Evolutionary conservation across 805 yeast species (phyloP), one percentile per base, ranked within the genome.

Genomic region (Myxozyma sirexii): DNA sequence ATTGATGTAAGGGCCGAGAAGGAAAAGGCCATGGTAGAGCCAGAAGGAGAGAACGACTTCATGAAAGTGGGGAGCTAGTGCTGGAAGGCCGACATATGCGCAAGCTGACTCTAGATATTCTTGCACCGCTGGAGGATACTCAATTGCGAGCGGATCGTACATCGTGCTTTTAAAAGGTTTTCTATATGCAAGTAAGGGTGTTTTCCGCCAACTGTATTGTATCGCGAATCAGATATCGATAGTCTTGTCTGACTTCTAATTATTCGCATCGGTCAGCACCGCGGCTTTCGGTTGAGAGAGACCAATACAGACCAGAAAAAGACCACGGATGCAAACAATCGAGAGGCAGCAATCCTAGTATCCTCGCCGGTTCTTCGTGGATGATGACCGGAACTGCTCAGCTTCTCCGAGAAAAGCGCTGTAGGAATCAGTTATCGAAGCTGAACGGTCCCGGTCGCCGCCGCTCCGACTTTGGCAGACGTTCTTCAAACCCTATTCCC

Each of bases 11-110:
- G 76, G 78, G 60, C 86, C 80, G 1, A 81, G 56, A 8, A 74
- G 64, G 73, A 84, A 85, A 21, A 88, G 66, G 0, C 70, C 54
- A 51, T 80, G 79, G 76, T 91, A 94, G 68, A 88, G 80, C 21
- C 80, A 60, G 23, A 86, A 78, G 10, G 92, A 78, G 5, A 75
- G 78, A 0, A 82, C 70, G 19, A 90, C 78, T 74, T 93, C 97
- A 70, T 91, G 97, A 49, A 69, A 31, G 53, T 77, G 80, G n/a
- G 56, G 65, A 8, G 76, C 71, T 46, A 76, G 67, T 27, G 50
- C 55, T 3, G 64, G 27, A 51, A 69, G 66, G 21, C 76, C 75
- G 29, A 64, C 41, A 24, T 41, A 15, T 12, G 35, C 45, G 26
- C 31, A 46, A 35, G 54, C 6, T 6, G 45, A 10, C 17, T 42